Percentiles rank a stretch among this genome's conserved stretches.
Conservation (phyloP, 768 basidiomycete genomes). For the Russula abietina region DNA sequence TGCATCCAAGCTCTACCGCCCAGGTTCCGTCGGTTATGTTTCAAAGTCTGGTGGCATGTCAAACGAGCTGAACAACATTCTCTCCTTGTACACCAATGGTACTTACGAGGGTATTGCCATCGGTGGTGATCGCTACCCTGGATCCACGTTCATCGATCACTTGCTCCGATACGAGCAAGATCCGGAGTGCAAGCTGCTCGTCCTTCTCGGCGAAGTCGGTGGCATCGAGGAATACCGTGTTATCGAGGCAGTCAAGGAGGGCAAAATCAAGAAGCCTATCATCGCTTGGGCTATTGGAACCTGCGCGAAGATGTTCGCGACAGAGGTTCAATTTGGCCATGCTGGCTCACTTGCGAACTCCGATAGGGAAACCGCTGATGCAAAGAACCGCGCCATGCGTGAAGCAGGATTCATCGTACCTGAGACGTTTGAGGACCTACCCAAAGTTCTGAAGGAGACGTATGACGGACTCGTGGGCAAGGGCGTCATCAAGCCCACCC, state of each 20-base stretch:
- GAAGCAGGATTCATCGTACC: slow-evolving; percentile 95
- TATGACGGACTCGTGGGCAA: slow-evolving; percentile 73
- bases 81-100: slow-evolving; percentile 92
- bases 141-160: slow-evolving; percentile 98
- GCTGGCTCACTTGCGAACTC: slow-evolving; percentile 98
- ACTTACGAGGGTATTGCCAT: slow-evolving; percentile 99
- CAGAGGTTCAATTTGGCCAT: slow-evolving; percentile 99
- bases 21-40: slow-evolving; percentile 96
- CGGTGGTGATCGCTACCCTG: slow-evolving; percentile 98
- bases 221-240: slow-evolving; percentile 99
- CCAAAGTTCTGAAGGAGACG: slow-evolving; percentile 73
- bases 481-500: slow-evolving; percentile 62
- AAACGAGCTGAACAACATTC: slow-evolving; percentile 99
- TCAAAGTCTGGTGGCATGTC: slow-evolving; percentile 99
- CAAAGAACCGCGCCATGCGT: slow-evolving; percentile 95
- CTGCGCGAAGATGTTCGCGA: slow-evolving; percentile 99
- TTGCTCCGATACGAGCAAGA: slow-evolving; percentile 96
- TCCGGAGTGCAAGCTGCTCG: slow-evolving; percentile 97
- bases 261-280: slow-evolving; percentile 95
- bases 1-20: slow-evolving; percentile 94
- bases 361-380: slow-evolving; percentile 93
- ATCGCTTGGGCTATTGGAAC: slow-evolving; percentile 99
- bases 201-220: slow-evolving; percentile 97
- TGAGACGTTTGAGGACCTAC: slow-evolving; percentile 95
- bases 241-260: slow-evolving; percentile 92